Evolutionary conservation across 2,329 filamentous ascomycete species (phyloP).

Genomic region (Monilinia fructigena): DNA sequence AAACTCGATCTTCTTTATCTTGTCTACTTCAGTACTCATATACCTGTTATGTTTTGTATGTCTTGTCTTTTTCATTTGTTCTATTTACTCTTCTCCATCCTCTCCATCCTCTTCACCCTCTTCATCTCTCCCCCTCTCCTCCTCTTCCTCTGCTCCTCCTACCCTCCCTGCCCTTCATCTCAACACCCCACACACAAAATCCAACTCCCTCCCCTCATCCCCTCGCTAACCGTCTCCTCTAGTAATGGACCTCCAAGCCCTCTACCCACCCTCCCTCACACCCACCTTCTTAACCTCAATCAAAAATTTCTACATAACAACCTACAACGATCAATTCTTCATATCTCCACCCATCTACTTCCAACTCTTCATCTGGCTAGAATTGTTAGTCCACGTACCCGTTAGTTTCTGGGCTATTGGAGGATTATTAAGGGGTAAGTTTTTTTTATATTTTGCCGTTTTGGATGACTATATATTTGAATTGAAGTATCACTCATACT

Average conservation of each 20-base stretch:
- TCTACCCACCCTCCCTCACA: slow-evolving; percentile 54
- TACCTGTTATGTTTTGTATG: slow-evolving; percentile 61
- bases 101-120: no score
- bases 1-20: slow-evolving; percentile 47
- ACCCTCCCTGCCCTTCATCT: no score
- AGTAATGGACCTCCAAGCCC: slow-evolving; percentile 61
- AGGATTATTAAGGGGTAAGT: slow-evolving; percentile 52
- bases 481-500: no score
- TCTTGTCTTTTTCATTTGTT: slow-evolving; percentile 11
- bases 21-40: slow-evolving; percentile 59
- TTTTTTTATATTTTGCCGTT: background rate
- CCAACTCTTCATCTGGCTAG: slow-evolving; percentile 54
- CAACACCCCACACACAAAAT: no score
- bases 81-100: background rate
- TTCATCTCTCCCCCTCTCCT: no score
- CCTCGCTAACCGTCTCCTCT: slow-evolving; percentile 20
- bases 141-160: no score
- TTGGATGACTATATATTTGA: background rate
- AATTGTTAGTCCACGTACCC: slow-evolving; percentile 60
- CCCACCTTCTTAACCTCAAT: slow-evolving; percentile 50
- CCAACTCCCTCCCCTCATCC: background rate
- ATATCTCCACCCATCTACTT: slow-evolving; percentile 59
- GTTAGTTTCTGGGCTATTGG: slow-evolving; percentile 58
- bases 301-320: slow-evolving; percentile 57
- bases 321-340: slow-evolving; percentile 65